Percentiles rank a stretch among this genome's conserved stretches.
Conservation (phyloP, 23 red algal genomes). For the Gracilaria vermiculophylla region DNA sequence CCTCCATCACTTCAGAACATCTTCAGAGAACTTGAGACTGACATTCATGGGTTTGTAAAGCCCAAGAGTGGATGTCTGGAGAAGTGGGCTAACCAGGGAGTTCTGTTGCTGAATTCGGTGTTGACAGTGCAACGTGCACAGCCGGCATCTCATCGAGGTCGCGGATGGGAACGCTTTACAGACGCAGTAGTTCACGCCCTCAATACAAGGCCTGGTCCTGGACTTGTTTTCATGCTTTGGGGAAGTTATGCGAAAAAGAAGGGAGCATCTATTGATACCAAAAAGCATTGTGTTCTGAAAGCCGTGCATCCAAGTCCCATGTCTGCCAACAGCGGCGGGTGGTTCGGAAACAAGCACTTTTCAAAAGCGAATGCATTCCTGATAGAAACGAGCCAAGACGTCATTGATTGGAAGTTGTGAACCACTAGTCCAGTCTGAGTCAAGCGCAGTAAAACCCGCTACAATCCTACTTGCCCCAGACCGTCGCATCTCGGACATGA, state of each 20-base stretch:
- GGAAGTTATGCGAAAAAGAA: slow-evolving; percentile 95
- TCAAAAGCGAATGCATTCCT: slow-evolving; percentile 84
- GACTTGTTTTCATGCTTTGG: slow-evolving; percentile 97
- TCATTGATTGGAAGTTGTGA: slow-evolving; percentile 74
- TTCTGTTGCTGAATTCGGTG: slow-evolving; percentile 94
- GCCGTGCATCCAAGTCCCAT: slow-evolving; percentile 90
- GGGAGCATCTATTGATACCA: slow-evolving; percentile 62
- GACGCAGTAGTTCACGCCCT: slow-evolving; percentile 88
- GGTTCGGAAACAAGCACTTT: slow-evolving; percentile 99
- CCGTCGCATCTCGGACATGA: slow-evolving; percentile 81
- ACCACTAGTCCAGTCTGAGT: not conserved
- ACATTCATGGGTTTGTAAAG: slow-evolving; percentile 68
- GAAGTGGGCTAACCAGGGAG: slow-evolving; percentile 95
- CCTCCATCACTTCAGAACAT: slow-evolving; percentile 94
- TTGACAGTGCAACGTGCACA: slow-evolving; percentile 87
- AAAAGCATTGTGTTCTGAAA: slow-evolving; percentile 76
- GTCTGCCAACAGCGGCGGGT: slow-evolving; percentile 85
- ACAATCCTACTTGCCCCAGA: slow-evolving; percentile 73
- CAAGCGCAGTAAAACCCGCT: not conserved
- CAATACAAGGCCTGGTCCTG: slow-evolving; percentile 39
- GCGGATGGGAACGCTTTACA: slow-evolving; percentile 95
- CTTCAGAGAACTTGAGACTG: slow-evolving; percentile 78
- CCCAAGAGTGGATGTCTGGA: slow-evolving; percentile 78
- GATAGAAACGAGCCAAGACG: slow-evolving; percentile 35
- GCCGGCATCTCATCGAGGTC: slow-evolving; percentile 69